These are phyloP conservation scores for Acephala macrosclerotiorum DNA, from an alignment of 2,329 filamentous ascomycete genomes.

Conservation along the genomic window DNA sequence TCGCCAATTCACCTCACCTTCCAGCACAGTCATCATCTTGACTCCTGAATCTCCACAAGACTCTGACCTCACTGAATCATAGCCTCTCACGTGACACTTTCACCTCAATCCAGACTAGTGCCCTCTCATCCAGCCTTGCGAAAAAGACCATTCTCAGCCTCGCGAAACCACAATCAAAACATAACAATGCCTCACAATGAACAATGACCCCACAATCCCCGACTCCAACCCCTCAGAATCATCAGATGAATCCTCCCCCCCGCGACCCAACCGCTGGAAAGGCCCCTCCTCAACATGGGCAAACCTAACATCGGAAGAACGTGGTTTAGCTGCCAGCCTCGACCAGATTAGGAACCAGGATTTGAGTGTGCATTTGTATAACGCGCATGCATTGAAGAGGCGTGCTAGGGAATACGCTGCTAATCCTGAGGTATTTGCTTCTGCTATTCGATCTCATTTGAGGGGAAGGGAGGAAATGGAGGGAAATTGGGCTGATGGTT, in stretches of 20 bases:
- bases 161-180: not conserved
- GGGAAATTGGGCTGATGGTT: not conserved
- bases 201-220: slow-evolving; percentile 14
- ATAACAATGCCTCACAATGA: slow-evolving; percentile 4
- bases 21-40: not conserved
- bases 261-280: slow-evolving; percentile 76
- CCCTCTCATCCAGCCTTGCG: slow-evolving; percentile 13
- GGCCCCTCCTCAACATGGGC: slow-evolving; percentile 74
- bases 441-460: too few species aligned
- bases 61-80: not conserved
- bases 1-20: not conserved
- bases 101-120: not conserved
- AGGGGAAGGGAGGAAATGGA: not conserved
- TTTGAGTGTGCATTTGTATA: slow-evolving; percentile 79
- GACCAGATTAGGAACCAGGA: slow-evolving; percentile 70
- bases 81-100: not conserved
- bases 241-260: slow-evolving; percentile 52
- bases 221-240: slow-evolving; percentile 42
- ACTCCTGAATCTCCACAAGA: not conserved
- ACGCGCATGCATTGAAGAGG: slow-evolving; percentile 73
- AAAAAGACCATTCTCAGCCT: slow-evolving; percentile 15
- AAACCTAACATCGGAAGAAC: slow-evolving; percentile 65
- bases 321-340: slow-evolving; percentile 68
- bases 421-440: slow-evolving; percentile 48
- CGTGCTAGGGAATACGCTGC: slow-evolving; percentile 41